Percentiles rank a stretch among this genome's conserved stretches.
Conservation (phyloP, 441 rosid species). For the Pelargonium cotyledonis region DNA sequence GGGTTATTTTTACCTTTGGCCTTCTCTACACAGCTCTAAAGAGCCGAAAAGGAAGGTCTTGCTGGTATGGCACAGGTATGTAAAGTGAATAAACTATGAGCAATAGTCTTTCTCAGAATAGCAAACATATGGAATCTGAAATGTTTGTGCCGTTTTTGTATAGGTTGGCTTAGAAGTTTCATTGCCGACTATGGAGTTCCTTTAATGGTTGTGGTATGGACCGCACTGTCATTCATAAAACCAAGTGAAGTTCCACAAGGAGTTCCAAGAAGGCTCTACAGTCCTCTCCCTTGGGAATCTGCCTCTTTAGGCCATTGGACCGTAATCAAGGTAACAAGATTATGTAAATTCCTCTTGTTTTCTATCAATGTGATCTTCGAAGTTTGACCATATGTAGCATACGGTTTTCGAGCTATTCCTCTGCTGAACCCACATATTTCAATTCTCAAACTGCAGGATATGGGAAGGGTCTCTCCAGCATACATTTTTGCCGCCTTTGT, state of each 20-base stretch:
- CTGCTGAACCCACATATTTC: constrained; percentile 5
- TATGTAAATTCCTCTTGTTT: too few species aligned
- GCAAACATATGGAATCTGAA: neutral
- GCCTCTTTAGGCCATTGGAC: constrained; percentile 68
- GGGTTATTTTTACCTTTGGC: constrained; percentile 64
- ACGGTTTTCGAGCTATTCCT: neutral
- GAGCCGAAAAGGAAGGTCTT: constrained; percentile 67
- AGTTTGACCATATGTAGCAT: too few species aligned
- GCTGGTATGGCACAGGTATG: constrained; percentile 68
- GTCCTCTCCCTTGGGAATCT: constrained; percentile 72
- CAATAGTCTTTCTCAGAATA: neutral
- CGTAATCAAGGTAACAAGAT: constrained; percentile 45
- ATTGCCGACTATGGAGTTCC: constrained; percentile 81
- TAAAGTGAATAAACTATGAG: neutral
- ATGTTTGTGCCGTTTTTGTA: neutral
- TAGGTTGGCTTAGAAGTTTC: constrained; percentile 68
- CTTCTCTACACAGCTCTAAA: constrained; percentile 51
- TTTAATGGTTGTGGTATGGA: constrained; percentile 65
- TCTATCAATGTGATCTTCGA: too few species aligned
- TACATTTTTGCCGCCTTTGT: constrained; percentile 66
- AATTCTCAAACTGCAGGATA: constrained; percentile 48
- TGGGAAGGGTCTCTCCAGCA: constrained; percentile 52
- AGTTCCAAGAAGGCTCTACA: constrained; percentile 65
- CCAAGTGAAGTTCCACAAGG: constrained; percentile 51
- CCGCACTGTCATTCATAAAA: constrained; percentile 44